Evolutionary conservation across 2,329 filamentous ascomycete species (phyloP).

Genomic region (Epichloe sp.): DNA sequence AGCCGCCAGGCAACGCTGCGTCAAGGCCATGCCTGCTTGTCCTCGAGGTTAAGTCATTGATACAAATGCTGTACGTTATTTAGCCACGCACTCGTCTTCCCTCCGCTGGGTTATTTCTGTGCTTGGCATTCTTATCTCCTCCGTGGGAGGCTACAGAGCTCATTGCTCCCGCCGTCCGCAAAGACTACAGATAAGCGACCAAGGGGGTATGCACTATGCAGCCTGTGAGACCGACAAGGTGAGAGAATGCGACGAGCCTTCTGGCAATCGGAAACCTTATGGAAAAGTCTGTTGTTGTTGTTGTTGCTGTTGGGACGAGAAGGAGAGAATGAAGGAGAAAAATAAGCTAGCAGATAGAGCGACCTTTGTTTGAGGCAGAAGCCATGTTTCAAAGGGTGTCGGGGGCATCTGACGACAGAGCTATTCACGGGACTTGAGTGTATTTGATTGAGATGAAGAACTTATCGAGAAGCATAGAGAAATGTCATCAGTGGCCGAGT

Average conservation of each 20-base stretch:
- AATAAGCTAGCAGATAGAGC: background rate
- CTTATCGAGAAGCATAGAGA: background rate
- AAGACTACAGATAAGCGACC: too few species aligned
- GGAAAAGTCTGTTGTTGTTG: background rate
- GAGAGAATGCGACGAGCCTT: background rate
- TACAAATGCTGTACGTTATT: too few species aligned
- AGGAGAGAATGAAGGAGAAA: background rate
- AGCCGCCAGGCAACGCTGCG: too few species aligned
- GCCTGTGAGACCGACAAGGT: too few species aligned
- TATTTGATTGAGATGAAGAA: background rate
- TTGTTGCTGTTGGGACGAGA: background rate
- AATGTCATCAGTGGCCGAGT: background rate
- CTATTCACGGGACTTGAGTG: background rate
- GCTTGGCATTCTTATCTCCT: too few species aligned
- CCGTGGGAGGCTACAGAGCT: too few species aligned
- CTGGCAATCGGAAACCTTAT: background rate
- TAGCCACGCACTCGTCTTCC: too few species aligned
- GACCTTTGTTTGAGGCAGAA: background rate
- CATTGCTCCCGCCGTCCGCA: too few species aligned
- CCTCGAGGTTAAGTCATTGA: too few species aligned
- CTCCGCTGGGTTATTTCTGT: too few species aligned
- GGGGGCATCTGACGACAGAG: background rate
- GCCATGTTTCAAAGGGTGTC: background rate
- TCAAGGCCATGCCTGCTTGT: too few species aligned
- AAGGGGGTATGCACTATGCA: too few species aligned